These are phyloP conservation scores for Pistacia vera DNA, from an alignment of 345 rosid species.

Conservation along the genomic window DNA sequence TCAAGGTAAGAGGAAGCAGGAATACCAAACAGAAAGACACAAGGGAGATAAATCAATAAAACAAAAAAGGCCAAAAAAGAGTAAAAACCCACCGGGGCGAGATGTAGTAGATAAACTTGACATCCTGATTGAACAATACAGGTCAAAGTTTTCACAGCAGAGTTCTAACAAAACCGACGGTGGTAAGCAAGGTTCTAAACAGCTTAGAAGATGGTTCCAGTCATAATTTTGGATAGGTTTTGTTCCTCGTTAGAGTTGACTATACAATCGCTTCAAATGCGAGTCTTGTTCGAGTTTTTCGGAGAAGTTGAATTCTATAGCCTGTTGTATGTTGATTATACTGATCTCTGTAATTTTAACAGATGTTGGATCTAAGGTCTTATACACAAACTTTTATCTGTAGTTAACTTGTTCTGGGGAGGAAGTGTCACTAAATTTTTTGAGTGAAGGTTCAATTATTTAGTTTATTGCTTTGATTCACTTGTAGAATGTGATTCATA, in stretches of 20 bases:
- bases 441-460: too few relatives aligned
- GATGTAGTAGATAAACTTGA: constrained; percentile 72
- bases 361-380: too few relatives aligned
- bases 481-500: too few relatives aligned
- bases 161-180: constrained; percentile 46
- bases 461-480: too few relatives aligned
- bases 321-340: not conserved
- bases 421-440: too few relatives aligned
- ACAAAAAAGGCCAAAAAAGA: constrained; percentile 50
- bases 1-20: constrained; percentile 44
- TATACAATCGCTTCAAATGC: not conserved
- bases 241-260: not conserved
- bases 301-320: not conserved
- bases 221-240: constrained; percentile 28
- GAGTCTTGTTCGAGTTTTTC: not conserved
- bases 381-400: too few relatives aligned
- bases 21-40: constrained; percentile 27
- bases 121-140: constrained; percentile 65
- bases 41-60: constrained; percentile 31
- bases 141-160: constrained; percentile 62
- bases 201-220: constrained; percentile 68
- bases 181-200: constrained; percentile 44
- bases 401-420: not conserved
- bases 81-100: constrained; percentile 42
- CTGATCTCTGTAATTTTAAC: not conserved